phyloP scores from a whole-genome alignment of 2,329 filamentous ascomycete species.

The Epichloe elymi region DNA sequence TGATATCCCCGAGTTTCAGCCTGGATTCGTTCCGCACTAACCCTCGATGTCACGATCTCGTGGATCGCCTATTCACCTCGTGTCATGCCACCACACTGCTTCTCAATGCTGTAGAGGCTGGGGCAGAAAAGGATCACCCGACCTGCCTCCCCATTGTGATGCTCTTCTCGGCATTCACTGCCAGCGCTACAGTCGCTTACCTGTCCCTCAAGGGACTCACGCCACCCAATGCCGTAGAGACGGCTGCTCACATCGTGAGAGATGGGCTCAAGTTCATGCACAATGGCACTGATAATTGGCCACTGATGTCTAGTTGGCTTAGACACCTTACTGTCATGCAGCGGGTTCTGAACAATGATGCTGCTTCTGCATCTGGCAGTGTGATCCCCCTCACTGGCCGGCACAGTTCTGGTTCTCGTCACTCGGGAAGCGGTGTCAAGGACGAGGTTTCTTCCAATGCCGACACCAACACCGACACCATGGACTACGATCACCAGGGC shows the following conservation, averaged over 20 bases:
- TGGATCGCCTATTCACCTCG: constrained; percentile 44
- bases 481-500: constrained; percentile 42
- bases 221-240: constrained; percentile 41
- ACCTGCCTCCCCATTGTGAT: constrained; percentile 51
- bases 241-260: constrained; percentile 41
- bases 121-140: constrained; percentile 43
- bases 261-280: constrained; percentile 47
- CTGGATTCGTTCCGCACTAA: constrained; percentile 39
- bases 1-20: constrained; percentile 38
- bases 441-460: constrained; percentile 42
- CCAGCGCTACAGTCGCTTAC: constrained; percentile 47
- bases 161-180: constrained; percentile 49
- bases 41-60: constrained; percentile 36
- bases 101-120: constrained; percentile 40
- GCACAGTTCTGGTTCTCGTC: constrained; percentile 20
- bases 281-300: constrained; percentile 46
- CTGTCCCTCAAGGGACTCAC: constrained; percentile 49
- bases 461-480: constrained; percentile 40
- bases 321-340: constrained; percentile 49
- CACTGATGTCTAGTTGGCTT: constrained; percentile 45
- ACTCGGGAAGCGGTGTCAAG: constrained; percentile 27
- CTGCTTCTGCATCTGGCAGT: constrained; percentile 20
- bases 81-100: constrained; percentile 46
- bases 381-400: not conserved
- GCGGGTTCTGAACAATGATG: constrained; percentile 43